Conservation (phyloP, 1,284 basidiomycete genomes). For the Boletus mariae region DNA sequence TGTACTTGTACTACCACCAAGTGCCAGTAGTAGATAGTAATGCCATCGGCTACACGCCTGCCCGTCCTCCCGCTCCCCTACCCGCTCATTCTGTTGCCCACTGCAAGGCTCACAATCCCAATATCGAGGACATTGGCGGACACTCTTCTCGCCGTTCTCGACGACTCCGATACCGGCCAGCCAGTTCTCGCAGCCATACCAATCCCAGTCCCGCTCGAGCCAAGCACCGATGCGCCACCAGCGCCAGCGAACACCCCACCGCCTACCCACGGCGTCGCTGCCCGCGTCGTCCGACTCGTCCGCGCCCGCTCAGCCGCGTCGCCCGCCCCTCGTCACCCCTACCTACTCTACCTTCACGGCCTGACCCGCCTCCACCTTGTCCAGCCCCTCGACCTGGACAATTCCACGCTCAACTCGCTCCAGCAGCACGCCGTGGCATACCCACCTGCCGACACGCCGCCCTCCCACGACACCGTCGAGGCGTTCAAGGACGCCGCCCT, state of each 20-base stretch:
- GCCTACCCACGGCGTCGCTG: slow-evolving; percentile 41
- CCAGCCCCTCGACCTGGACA: slow-evolving; percentile 33
- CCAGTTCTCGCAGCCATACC: slow-evolving; percentile 67
- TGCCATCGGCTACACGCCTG: slow-evolving; percentile 40
- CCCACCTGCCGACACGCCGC: slow-evolving; percentile 40
- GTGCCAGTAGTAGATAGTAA: slow-evolving; percentile 5
- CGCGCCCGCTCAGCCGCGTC: slow-evolving; percentile 39
- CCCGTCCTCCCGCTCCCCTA: slow-evolving; percentile 59
- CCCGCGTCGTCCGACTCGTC: slow-evolving; percentile 61
- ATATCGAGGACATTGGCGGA: slow-evolving; percentile 56
- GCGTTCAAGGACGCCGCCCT: slow-evolving; percentile 66
- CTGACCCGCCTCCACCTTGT: slow-evolving; percentile 51
- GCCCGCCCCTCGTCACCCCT: slow-evolving; percentile 44
- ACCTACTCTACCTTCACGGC: slow-evolving; percentile 64
- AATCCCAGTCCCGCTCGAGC: slow-evolving; percentile 26
- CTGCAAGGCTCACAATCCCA: slow-evolving; percentile 59
- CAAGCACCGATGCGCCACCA: slow-evolving; percentile 20
- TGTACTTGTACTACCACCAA: background rate
- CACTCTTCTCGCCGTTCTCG: slow-evolving; percentile 55
- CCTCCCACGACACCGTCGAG: slow-evolving; percentile 51
- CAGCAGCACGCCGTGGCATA: slow-evolving; percentile 49
- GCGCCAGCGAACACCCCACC: slow-evolving; percentile 3
- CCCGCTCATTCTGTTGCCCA: slow-evolving; percentile 65
- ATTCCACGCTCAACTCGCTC: slow-evolving; percentile 30
- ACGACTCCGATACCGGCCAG: slow-evolving; percentile 54